phyloP scores from a whole-genome alignment of 176 grass and related monocot species.

The Eleusine indica region DNA sequence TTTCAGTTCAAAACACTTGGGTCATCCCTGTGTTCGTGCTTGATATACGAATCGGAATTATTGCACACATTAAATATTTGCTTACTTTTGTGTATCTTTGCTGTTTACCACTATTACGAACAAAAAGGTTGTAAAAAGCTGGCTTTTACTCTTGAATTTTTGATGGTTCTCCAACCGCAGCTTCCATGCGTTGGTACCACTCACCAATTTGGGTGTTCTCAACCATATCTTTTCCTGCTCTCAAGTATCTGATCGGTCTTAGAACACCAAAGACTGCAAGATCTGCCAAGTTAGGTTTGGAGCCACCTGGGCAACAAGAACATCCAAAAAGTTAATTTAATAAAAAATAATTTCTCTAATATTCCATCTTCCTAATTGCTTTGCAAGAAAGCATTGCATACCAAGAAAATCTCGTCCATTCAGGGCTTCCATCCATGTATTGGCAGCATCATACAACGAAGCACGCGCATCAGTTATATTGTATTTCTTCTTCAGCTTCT shows the following conservation, averaged over 20 bases:
- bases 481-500: constrained; percentile 94
- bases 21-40: background rate
- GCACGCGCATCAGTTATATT: constrained; percentile 89
- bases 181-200: constrained; percentile 93
- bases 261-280: constrained; percentile 91
- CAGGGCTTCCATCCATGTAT: constrained; percentile 81
- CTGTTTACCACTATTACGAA: background rate
- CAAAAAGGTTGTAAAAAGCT: constrained; percentile 7
- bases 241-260: constrained; percentile 82
- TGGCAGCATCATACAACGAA: constrained; percentile 75
- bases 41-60: background rate
- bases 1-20: background rate
- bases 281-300: constrained; percentile 92
- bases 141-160: constrained; percentile 54
- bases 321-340: background rate
- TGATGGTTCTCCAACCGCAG: constrained; percentile 73
- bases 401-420: constrained; percentile 86
- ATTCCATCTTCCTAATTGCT: background rate
- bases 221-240: constrained; percentile 87
- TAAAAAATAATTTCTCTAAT: background rate
- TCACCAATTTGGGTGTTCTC: constrained; percentile 82
- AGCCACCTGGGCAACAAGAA: constrained; percentile 56
- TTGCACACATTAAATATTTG: constrained; percentile 1
- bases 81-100: background rate
- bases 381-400: constrained; percentile 33